Base-by-base conservation (phyloP, 2,329 filamentous ascomycete species). In the Claviceps quebecensis region DNA sequence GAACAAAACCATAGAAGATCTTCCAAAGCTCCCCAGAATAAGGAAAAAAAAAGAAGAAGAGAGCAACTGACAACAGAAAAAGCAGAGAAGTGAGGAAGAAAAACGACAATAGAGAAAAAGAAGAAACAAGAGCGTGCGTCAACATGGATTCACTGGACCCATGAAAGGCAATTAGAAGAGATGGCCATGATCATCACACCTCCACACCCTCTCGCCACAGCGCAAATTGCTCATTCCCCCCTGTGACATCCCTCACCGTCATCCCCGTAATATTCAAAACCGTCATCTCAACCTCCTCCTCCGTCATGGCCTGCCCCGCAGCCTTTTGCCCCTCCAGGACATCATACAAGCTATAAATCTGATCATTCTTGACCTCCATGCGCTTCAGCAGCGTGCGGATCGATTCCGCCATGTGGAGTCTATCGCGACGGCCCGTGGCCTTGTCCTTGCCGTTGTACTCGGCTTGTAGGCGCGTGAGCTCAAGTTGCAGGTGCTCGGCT, bases 291-390 rank as follows among this genome's bases (percentile, higher is more conserved):
- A 83, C 70, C 59, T 81, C 76, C 19, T 79, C 75, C 57, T 78
- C 74, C 1, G 71, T 77, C 74, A 85, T 82, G 56, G 76, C 72
- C 60, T 80, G 76, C 0, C 80, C 80, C 2, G 75, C 74, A 37
- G 73, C 72, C 68, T 85, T 87, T 63, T 90, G 86, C 5, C 84
- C 86, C 65, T 91, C 87, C 0, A 93, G 72, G 1, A 93, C 87
- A 63, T 95, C 88, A 59, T 90, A 87, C 14, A 95, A 72, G 43
- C 80, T 77, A 67, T 95, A 94, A 43, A 95, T 82, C 65, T 90
- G 85, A 55, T 86, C 83, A 26, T 81, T 80, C 67, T 90, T 88
- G 60, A 77, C 74, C 60, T 89, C 84, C 23, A 88, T 77, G 49
- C 77, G 74, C 54, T 74, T 74, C 43, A 84, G 69, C 19, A 88